Evolutionary conservation across 805 yeast genomes (phyloP), one percentile per base, ranked within the genome.

Genomic region (Pichia rugopelliculosa): DNA sequence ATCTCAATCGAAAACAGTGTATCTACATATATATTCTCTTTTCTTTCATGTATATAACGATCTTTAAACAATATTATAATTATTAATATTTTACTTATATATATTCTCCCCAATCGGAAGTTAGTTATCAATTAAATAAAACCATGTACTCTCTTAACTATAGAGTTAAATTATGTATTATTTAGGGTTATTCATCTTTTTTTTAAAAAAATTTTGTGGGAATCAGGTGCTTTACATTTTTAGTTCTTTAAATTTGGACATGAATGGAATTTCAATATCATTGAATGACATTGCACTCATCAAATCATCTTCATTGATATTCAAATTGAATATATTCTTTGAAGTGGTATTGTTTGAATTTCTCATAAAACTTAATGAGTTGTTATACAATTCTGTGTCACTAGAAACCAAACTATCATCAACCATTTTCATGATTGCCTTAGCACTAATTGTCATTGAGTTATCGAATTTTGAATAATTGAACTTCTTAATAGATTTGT

Each of bases 341-440:
- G 48, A n/a, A 21, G 11, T 5, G 10, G 26, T 39, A 3, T 23
- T 44, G 3, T 20, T 21, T 17, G 34, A n/a, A 27, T 25, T 48
- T 38, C 25, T 36, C 41, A 46, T 24, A 17, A 51, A 49, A 33
- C 62, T 56, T 15, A 52, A 53, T 9, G 63, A 56, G 15, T 43
- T 30, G 22, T 47, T 52, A 42, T 58, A 60, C 6, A 59, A 22
- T 26, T 62, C 66, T 8, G 66, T 65, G 51, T 67, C 71, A 47
- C 67, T 62, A 6, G 68, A 64, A 18, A 67, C 67, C 36, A 67
- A 56, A 17, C 70, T 64, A 33, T 66, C 68, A 48, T 67, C 71
- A 39, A 67, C 71, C 70, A 67, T 67, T 18, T 62, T 56, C 54
- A 67, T 51, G 6, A 67, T 66, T 2, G 66, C 70, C 37, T 60